Evolutionary conservation across 441 rosid species (phyloP).

Genomic region (Pelargonium citronellum): DNA sequence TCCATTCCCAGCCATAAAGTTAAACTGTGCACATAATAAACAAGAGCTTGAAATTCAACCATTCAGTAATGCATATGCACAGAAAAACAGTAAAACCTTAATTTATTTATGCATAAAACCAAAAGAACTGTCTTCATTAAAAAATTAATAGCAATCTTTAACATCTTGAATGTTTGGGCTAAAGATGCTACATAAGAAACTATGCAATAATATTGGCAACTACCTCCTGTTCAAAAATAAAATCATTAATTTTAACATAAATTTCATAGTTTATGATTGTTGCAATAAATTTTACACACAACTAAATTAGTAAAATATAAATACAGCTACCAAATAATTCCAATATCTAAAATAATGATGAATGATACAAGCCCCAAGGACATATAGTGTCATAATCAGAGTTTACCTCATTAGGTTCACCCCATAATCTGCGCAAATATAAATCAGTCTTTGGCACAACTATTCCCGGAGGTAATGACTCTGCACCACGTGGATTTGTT

Average conservation of each 20-base stretch:
- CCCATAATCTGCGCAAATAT: conserved; percentile 82
- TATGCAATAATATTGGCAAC: neutral
- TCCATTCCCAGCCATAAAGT: neutral
- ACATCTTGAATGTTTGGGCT: neutral
- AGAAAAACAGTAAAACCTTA: no score
- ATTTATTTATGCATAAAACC: neutral
- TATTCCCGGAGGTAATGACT: conserved; percentile 76
- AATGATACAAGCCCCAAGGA: conserved; percentile 1
- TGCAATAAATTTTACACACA: no score
- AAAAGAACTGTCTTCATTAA: neutral
- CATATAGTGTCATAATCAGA: neutral
- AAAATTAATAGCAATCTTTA: neutral
- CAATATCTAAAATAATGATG: neutral
- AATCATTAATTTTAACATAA: neutral
- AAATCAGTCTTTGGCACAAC: conserved; percentile 67
- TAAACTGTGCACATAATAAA: no score
- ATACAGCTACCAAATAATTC: conserved; percentile 2
- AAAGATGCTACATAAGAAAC: neutral
- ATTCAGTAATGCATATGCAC: no score
- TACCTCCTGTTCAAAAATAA: neutral
- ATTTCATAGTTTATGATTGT: no score
- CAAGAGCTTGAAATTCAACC: no score
- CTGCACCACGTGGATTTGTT: conserved; percentile 85
- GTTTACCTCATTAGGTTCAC: conserved; percentile 83
- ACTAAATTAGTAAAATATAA: conserved; percentile 9